Evolutionary conservation across 495 filamentous ascomycete species (phyloP).

Genomic region (Aspergillus sclerotioniger): DNA sequence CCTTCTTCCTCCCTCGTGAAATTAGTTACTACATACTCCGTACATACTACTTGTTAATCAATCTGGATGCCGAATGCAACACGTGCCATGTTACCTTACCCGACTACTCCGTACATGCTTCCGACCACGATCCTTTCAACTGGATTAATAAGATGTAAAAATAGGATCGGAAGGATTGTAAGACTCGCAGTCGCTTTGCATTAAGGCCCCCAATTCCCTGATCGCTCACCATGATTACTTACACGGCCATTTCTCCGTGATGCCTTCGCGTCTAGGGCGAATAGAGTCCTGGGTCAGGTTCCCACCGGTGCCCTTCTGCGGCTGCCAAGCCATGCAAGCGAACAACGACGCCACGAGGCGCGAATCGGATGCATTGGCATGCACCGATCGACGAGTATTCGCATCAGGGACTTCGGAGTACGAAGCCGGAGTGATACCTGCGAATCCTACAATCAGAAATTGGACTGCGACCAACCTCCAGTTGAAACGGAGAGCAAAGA

Average conservation of each 20-base stretch:
- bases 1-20: background rate
- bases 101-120: too few relatives aligned
- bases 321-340: slow-evolving; percentile 14
- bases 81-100: background rate
- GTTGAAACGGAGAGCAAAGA: too few relatives aligned
- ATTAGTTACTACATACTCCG: background rate
- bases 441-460: too few relatives aligned
- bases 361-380: slow-evolving; percentile 14
- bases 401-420: slow-evolving; percentile 1
- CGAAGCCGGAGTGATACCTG: background rate
- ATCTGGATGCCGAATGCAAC: background rate
- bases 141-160: background rate
- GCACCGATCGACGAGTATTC: slow-evolving; percentile 22
- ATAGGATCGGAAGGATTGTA: background rate
- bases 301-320: background rate
- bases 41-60: background rate
- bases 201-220: background rate
- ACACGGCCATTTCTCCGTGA: background rate
- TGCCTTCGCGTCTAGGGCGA: background rate
- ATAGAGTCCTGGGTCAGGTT: background rate
- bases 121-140: background rate
- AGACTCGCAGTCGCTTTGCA: background rate
- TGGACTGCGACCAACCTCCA: too few relatives aligned
- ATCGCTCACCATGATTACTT: background rate
- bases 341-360: slow-evolving; percentile 22